Conservation (phyloP, 305 asterid species). For the Ruellia speciosa region DNA sequence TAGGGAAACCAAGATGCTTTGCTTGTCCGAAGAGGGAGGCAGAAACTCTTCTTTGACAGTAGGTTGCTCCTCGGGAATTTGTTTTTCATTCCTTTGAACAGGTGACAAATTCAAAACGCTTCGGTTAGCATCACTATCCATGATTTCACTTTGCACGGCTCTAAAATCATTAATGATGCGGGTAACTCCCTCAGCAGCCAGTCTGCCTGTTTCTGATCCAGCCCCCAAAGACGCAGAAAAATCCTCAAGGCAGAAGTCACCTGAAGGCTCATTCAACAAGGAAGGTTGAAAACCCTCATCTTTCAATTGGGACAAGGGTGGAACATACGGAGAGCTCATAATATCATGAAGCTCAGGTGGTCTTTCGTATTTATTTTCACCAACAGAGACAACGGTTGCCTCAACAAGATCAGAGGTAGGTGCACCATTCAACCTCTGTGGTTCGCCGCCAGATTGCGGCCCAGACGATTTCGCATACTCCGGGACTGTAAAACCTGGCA, state of each 20-base stretch:
- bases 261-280: constrained; percentile 31
- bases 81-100: constrained; percentile 35
- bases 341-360: constrained; percentile 23
- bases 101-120: constrained; percentile 27
- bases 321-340: constrained; percentile 24
- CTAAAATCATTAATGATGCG: constrained; percentile 24
- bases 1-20: constrained; percentile 86
- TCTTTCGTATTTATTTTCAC: constrained; percentile 27
- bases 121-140: constrained; percentile 26
- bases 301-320: constrained; percentile 26
- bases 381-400: constrained; percentile 28
- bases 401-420: constrained; percentile 41
- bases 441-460: constrained; percentile 42
- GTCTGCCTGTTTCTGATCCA: constrained; percentile 24
- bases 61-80: constrained; percentile 35
- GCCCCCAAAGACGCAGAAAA: constrained; percentile 25
- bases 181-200: constrained; percentile 26
- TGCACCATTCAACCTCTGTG: constrained; percentile 44
- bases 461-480: constrained; percentile 34
- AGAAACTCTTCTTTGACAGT: constrained; percentile 59
- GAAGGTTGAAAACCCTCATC: constrained; percentile 25
- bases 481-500: constrained; percentile 53
- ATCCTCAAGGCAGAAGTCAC: constrained; percentile 24
- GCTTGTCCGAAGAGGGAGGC: constrained; percentile 81
- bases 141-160: constrained; percentile 28